Evolutionary conservation across 129 eudicot genomes (phyloP).

Genomic region (Deinandra increscens): DNA sequence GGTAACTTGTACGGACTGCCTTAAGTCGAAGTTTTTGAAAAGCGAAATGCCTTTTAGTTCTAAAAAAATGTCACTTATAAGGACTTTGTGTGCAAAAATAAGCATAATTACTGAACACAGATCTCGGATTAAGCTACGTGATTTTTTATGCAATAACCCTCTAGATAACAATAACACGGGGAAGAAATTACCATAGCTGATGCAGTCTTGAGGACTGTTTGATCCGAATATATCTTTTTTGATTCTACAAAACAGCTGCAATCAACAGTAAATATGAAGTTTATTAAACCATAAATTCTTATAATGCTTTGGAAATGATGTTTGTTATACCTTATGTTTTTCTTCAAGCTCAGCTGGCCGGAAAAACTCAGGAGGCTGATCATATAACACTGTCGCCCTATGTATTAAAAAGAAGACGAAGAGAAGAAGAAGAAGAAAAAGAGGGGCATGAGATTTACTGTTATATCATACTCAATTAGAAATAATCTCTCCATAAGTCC

Average conservation of each 20-base stretch:
- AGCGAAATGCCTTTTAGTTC: background rate
- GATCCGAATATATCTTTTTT: slow-evolving; percentile 44
- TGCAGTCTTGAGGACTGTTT: slow-evolving; percentile 63
- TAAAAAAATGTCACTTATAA: background rate
- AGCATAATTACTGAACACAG: background rate
- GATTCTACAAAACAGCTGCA: slow-evolving; percentile 86
- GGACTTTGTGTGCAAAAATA: background rate
- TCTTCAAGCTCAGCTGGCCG: slow-evolving; percentile 75
- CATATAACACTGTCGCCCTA: slow-evolving; percentile 91
- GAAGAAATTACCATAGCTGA: slow-evolving; percentile 61
- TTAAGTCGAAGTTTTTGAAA: background rate
- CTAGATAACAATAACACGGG: background rate
- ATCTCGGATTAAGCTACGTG: background rate
- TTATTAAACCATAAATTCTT: slow-evolving; percentile 9
- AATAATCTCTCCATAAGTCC: background rate
- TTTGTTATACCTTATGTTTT: slow-evolving; percentile 66
- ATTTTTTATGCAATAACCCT: background rate
- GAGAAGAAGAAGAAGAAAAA: background rate
- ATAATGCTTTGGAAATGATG: slow-evolving; percentile 3
- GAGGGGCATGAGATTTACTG: background rate
- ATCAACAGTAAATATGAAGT: slow-evolving; percentile 25
- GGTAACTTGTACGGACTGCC: background rate
- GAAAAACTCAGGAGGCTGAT: slow-evolving; percentile 98
- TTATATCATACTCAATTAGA: slow-evolving; percentile 8
- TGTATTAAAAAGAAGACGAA: background rate